A percentile compares a stretch with the other conserved stretches of the same genome.
Evolutionary conservation across 2,329 filamentous ascomycete genomes (phyloP).

Genomic region (Capronia epimyces): DNA sequence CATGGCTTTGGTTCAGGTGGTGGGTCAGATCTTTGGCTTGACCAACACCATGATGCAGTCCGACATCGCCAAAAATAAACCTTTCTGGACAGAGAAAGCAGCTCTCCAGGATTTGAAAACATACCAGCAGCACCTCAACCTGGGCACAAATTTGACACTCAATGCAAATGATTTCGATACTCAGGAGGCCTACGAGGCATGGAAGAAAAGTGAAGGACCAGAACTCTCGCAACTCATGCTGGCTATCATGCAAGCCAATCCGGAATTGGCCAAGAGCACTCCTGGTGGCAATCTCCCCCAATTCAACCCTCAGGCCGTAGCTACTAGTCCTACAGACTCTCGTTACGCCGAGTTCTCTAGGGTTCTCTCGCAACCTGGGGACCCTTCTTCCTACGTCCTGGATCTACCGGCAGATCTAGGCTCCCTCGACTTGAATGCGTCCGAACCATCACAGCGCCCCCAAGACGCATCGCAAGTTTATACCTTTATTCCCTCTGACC

Average conservation of each 20-base stretch:
- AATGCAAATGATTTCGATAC: slow-evolving; percentile 81
- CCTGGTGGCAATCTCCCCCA: slow-evolving; percentile 56
- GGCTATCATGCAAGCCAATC: slow-evolving; percentile 78
- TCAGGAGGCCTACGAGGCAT: slow-evolving; percentile 79
- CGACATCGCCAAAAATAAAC: slow-evolving; percentile 76
- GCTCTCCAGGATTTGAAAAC: slow-evolving; percentile 86
- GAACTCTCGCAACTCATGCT: slow-evolving; percentile 91
- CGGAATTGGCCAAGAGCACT: slow-evolving; percentile 74
- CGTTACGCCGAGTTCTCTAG: slow-evolving; percentile 45
- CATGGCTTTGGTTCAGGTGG: slow-evolving; percentile 86
- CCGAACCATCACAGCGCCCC: slow-evolving; percentile 38
- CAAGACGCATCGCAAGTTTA: slow-evolving; percentile 55
- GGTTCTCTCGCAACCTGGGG: slow-evolving; percentile 40
- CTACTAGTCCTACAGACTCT: slow-evolving; percentile 36
- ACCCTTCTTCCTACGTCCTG: slow-evolving; percentile 50
- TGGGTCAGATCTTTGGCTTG: slow-evolving; percentile 79
- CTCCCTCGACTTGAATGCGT: slow-evolving; percentile 56
- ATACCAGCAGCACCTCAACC: slow-evolving; percentile 82
- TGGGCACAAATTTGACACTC: slow-evolving; percentile 70
- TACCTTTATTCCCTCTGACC: slow-evolving; percentile 82
- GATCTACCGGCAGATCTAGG: slow-evolving; percentile 66
- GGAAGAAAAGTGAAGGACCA: slow-evolving; percentile 83
- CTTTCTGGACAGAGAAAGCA: slow-evolving; percentile 83
- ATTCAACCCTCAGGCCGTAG: slow-evolving; percentile 43
- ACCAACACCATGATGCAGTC: slow-evolving; percentile 73